Base-by-base conservation (phyloP, 495 filamentous ascomycete species). In the Arthonia radiata region DNA sequence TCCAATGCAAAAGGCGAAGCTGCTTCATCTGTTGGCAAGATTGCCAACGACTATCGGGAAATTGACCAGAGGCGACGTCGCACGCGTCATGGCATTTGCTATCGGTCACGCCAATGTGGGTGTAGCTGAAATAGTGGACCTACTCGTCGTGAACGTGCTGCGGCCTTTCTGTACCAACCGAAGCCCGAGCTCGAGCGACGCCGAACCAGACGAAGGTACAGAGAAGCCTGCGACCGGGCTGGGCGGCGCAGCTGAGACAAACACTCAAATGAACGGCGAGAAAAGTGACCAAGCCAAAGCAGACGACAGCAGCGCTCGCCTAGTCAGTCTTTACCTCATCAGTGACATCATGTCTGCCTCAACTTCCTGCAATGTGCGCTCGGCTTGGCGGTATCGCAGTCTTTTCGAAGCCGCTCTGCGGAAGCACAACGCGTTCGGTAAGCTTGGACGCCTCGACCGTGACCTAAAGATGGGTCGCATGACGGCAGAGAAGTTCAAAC, bases 361-460 rank as follows among this genome's bases (percentile, higher is more conserved):
- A 3, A 71, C 76, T 1, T 80, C 74, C 1, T 71, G 67, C 34
- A 78, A 79, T 0, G 73, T 91, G 18, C 61, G 78, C 1, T 74
- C 83, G 41, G 78, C 80, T 4, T 94, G 80, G 80, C 68, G 80
- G 23, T 94, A 86, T 39, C 64, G 83, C 12, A 69, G 76, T 39
- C 53, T 86, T 13, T 86, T 97, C 36, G 89, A 92, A 45, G 49
- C 54, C 0, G 66, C 71, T 0, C 52, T 97, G 5, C 64, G 66
- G 17, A 46, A 60, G 4, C 59, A 67, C 19, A 57, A 67, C 18
- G 68, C 77, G 1, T 94, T 97, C 37, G 80, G 80, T 37, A 54
- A 66, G 28, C 59, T 97, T 5, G 86, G 82, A 5, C 52, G 61
- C 31, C 57, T 93, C 27, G 68, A 82, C 15, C 70, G 73, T 35